Evolutionary conservation across 2,329 filamentous ascomycete species (phyloP).

Genomic region (Fusarium nematophilum): DNA sequence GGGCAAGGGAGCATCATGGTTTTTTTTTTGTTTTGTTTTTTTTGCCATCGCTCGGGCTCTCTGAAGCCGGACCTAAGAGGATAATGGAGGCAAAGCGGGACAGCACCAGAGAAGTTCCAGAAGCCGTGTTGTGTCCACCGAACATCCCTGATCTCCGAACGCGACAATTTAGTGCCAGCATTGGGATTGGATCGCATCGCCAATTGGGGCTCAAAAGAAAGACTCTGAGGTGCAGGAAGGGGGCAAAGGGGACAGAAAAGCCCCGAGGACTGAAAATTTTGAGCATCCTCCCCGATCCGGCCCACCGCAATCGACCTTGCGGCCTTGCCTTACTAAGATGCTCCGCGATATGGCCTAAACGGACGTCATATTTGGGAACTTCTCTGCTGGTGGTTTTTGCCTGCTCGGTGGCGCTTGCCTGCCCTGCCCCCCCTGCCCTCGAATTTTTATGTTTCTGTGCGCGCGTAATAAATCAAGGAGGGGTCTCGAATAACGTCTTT

Average conservation of each 20-base stretch:
- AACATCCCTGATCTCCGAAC: constrained; percentile 16
- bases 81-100: constrained; percentile 28
- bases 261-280: constrained; percentile 16
- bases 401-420: constrained; percentile 33
- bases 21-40: constrained; percentile 23
- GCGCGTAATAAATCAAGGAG: constrained; percentile 12
- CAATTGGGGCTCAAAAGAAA: background rate
- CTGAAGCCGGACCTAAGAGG: background rate
- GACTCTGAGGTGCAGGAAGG: background rate
- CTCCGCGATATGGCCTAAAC: constrained; percentile 13
- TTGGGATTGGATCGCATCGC: constrained; percentile 7
- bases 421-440: constrained; percentile 26
- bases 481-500: background rate
- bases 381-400: background rate
- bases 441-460: background rate
- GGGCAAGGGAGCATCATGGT: constrained; percentile 30
- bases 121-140: constrained; percentile 24
- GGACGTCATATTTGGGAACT: constrained; percentile 19
- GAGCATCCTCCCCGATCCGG: constrained; percentile 24
- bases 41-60: constrained; percentile 1
- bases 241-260: constrained; percentile 2
- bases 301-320: constrained; percentile 24
- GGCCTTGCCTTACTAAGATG: constrained; percentile 21
- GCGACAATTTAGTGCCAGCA: constrained; percentile 3
- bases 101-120: constrained; percentile 33